Conservation (phyloP, 176 grass and related monocot genomes). For the Cenchrus americanus region DNA sequence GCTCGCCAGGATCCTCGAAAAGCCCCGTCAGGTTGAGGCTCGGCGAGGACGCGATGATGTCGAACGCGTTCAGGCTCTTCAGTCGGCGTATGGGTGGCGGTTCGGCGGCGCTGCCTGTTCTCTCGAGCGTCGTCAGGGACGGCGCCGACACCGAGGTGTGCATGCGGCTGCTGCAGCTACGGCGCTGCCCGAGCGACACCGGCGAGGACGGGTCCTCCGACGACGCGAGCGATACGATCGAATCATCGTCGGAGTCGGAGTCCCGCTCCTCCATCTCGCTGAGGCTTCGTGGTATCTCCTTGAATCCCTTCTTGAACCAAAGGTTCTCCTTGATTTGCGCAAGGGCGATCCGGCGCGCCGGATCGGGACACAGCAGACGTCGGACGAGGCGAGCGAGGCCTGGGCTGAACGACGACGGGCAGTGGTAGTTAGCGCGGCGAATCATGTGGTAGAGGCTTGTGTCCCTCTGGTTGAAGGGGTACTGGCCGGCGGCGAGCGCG, state of each 20-base stretch:
- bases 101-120: background rate
- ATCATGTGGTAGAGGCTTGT: slow-evolving; percentile 48
- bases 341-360: slow-evolving; percentile 50
- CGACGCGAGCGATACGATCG: background rate
- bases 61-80: slow-evolving; percentile 66
- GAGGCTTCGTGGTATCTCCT: slow-evolving; percentile 36
- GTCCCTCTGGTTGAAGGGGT: slow-evolving; percentile 40
- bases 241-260: slow-evolving; percentile 29
- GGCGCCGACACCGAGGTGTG: slow-evolving; percentile 42
- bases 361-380: slow-evolving; percentile 42
- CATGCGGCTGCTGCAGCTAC: slow-evolving; percentile 12
- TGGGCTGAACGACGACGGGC: slow-evolving; percentile 52
- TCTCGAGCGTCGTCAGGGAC: slow-evolving; percentile 6
- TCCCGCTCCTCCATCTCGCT: slow-evolving; percentile 3
- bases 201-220: slow-evolving; percentile 4
- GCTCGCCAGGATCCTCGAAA: slow-evolving; percentile 61
- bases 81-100: slow-evolving; percentile 34
- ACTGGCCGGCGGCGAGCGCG: slow-evolving; percentile 48
- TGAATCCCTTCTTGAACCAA: slow-evolving; percentile 65
- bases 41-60: slow-evolving; percentile 67
- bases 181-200: background rate
- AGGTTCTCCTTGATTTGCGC: slow-evolving; percentile 52
- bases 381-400: slow-evolving; percentile 38
- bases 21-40: slow-evolving; percentile 61
- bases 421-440: slow-evolving; percentile 46